Percentiles rank a stretch among this genome's conserved stretches.
Conservation (phyloP, 2,329 filamentous ascomycete species). For the Hypomyces rosellus region DNA sequence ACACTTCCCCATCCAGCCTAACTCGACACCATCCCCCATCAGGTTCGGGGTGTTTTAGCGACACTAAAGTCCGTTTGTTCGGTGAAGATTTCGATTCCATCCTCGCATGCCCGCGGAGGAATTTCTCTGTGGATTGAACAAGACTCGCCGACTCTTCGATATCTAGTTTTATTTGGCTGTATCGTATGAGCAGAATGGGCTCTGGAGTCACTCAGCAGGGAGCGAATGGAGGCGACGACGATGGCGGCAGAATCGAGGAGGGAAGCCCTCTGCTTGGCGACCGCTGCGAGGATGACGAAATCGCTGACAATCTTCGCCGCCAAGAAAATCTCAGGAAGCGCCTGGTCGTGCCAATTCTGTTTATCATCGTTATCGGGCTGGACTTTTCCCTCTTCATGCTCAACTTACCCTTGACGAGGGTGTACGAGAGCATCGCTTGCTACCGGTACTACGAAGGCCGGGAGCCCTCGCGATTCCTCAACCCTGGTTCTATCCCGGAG, state of each 20-base stretch:
- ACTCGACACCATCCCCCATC: too few species aligned
- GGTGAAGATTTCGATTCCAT: too few species aligned
- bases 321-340: not conserved
- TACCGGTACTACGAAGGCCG: constrained; percentile 3
- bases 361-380: not conserved
- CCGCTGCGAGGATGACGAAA: not conserved
- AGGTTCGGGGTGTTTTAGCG: too few species aligned
- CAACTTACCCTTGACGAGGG: not conserved
- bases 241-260: not conserved
- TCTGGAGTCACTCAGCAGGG: not conserved
- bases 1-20: too few species aligned
- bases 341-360: not conserved
- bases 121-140: too few species aligned
- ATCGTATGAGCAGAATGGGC: not conserved
- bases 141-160: too few species aligned
- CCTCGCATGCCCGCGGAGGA: too few species aligned
- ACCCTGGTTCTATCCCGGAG: not conserved
- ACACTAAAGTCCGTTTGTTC: too few species aligned
- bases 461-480: not conserved
- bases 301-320: not conserved
- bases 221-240: not conserved
- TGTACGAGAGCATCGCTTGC: constrained; percentile 5
- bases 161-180: not conserved
- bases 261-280: not conserved
- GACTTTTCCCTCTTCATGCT: constrained; percentile 4